These are phyloP conservation scores for Kodamaea sagamina DNA, from an alignment of 805 yeast species.

Conservation along the genomic window DNA sequence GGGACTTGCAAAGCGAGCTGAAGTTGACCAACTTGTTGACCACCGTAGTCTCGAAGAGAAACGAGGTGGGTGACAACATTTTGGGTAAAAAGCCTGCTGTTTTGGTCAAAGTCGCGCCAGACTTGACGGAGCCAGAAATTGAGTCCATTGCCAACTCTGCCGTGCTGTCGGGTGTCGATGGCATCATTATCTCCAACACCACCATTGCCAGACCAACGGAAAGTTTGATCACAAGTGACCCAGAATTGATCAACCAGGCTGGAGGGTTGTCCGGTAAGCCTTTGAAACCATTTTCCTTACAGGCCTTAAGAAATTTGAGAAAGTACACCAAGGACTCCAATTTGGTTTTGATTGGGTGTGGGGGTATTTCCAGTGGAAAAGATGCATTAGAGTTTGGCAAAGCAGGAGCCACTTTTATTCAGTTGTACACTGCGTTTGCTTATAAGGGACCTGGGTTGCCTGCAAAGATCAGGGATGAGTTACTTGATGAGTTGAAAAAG, in stretches of 20 bases:
- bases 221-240: conserved; percentile 50
- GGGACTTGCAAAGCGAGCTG: conserved; percentile 78
- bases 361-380: conserved; percentile 84
- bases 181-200: conserved; percentile 90
- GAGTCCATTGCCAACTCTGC: conserved; percentile 82
- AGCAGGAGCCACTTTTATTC: conserved; percentile 91
- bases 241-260: conserved; percentile 50
- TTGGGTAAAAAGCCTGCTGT: conserved; percentile 67
- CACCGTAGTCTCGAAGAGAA: conserved; percentile 68
- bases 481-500: conserved; percentile 51
- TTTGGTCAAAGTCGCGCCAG: conserved; percentile 92
- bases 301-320: conserved; percentile 70
- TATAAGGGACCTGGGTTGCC: conserved; percentile 89
- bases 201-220: conserved; percentile 78
- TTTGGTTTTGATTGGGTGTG: conserved; percentile 86
- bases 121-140: conserved; percentile 77
- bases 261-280: conserved; percentile 97
- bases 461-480: conserved; percentile 44
- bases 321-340: conserved; percentile 73
- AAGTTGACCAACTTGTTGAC: conserved; percentile 68
- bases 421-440: conserved; percentile 87
- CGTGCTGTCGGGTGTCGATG: conserved; percentile 76
- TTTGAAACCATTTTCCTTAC: conserved; percentile 72
- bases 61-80: conserved; percentile 44
- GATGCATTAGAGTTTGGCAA: conserved; percentile 90